phyloP scores from a whole-genome alignment of 2,329 filamentous ascomycete species.

The Thielaviopsis ethacetica region DNA sequence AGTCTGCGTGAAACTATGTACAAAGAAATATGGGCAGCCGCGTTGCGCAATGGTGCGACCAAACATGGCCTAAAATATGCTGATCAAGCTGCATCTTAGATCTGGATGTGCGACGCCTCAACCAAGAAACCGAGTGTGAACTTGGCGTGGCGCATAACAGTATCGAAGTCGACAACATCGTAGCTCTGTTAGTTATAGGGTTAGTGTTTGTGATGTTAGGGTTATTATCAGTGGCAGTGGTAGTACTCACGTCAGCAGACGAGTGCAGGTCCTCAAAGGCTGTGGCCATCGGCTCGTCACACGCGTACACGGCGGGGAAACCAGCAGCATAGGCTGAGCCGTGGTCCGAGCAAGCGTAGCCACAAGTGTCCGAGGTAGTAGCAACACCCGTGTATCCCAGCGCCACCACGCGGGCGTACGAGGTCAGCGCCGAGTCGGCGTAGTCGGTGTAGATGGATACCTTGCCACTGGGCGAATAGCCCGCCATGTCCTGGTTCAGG shows the following conservation, averaged over 20 bases:
- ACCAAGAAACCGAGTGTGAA: constrained; percentile 23
- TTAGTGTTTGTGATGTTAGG: not conserved
- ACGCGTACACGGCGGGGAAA: constrained; percentile 24
- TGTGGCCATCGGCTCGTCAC: constrained; percentile 19
- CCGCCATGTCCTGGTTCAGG: constrained; percentile 35
- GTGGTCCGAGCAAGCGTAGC: constrained; percentile 31
- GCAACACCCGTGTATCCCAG: constrained; percentile 18
- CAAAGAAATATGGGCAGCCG: too few species aligned
- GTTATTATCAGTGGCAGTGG: not conserved
- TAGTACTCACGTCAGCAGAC: constrained; percentile 22
- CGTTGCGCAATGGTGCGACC: too few species aligned
- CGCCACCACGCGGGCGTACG: constrained; percentile 21
- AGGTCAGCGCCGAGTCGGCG: constrained; percentile 24
- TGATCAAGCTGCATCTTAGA: not conserved
- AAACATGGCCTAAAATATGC: not conserved
- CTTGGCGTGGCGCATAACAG: constrained; percentile 21
- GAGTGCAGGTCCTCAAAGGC: constrained; percentile 21
- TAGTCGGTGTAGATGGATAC: constrained; percentile 30
- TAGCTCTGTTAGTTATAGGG: constrained; percentile 17
- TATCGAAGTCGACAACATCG: constrained; percentile 21
- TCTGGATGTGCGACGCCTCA: constrained; percentile 21
- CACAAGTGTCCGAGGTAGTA: constrained; percentile 22
- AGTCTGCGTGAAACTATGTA: too few species aligned
- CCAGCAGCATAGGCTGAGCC: constrained; percentile 20
- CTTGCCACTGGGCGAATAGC: constrained; percentile 28